A percentile compares a stretch with the other conserved stretches of the same genome.
These are phyloP conservation scores for Circinella minor DNA, from an alignment of 371 early-diverging fungal genomes.

Conservation along the genomic window DNA sequence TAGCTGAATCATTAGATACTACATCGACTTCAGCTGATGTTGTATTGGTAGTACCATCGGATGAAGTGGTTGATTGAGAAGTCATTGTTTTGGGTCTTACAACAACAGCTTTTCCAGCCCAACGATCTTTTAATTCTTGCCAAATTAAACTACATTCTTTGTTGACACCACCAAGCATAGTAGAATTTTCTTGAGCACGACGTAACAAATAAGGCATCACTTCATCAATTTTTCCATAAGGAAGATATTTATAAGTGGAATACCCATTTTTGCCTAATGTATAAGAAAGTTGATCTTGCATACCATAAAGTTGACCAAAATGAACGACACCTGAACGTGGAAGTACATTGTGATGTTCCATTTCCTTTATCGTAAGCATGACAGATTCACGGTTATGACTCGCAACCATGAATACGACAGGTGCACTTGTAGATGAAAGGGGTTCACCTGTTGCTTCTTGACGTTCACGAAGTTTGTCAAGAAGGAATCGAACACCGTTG, in stretches of 20 bases:
- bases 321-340: slow-evolving; percentile 71
- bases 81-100: background rate
- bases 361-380: slow-evolving; percentile 63
- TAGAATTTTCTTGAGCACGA: slow-evolving; percentile 94
- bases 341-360: slow-evolving; percentile 66
- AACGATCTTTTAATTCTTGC: slow-evolving; percentile 58
- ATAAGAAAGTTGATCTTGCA: slow-evolving; percentile 84
- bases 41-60: too few species aligned
- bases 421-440: slow-evolving; percentile 42
- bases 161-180: slow-evolving; percentile 63
- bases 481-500: slow-evolving; percentile 74
- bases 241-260: slow-evolving; percentile 89
- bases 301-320: slow-evolving; percentile 94
- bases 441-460: slow-evolving; percentile 32
- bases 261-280: slow-evolving; percentile 80
- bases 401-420: slow-evolving; percentile 84
- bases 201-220: slow-evolving; percentile 94
- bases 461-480: slow-evolving; percentile 56
- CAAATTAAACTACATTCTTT: slow-evolving; percentile 57
- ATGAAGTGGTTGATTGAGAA: background rate
- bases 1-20: background rate
- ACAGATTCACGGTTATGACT: slow-evolving; percentile 91
- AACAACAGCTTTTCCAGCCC: slow-evolving; percentile 16
- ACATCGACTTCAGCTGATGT: background rate
- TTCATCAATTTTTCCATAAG: slow-evolving; percentile 84